These are phyloP conservation scores for Craspedostauros australis DNA, from an alignment of 108 stramenopile species.

Conservation along the genomic window DNA sequence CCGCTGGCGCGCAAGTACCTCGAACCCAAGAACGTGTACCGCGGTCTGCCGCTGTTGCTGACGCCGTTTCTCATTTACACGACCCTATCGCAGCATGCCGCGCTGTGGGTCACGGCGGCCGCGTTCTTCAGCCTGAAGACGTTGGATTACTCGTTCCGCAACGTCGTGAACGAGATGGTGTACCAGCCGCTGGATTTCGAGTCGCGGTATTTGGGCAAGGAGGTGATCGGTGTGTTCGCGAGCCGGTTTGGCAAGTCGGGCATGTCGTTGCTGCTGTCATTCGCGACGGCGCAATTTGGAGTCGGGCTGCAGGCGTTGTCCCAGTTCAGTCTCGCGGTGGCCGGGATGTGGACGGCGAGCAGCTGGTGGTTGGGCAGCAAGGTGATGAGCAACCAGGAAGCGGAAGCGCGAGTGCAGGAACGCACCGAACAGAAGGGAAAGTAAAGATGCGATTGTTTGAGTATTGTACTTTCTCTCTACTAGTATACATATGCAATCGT, in stretches of 20 bases:
- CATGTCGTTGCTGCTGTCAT: conserved; percentile 45
- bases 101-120: conserved; percentile 45
- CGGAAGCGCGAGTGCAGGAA: conserved; percentile 35
- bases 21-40: conserved; percentile 62
- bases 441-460: too few species aligned
- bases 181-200: conserved; percentile 82
- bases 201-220: conserved; percentile 68
- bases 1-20: conserved; percentile 39
- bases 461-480: too few species aligned
- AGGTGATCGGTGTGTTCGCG: conserved; percentile 83
- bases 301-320: conserved; percentile 7
- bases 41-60: conserved; percentile 48
- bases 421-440: conserved; percentile 19
- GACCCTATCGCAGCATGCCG: conserved; percentile 1
- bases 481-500: too few species aligned
- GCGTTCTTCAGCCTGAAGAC: conserved; percentile 55
- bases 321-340: conserved; percentile 20
- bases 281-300: conserved; percentile 3
- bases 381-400: conserved; percentile 32
- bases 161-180: conserved; percentile 65
- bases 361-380: conserved; percentile 16
- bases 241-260: conserved; percentile 85
- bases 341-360: conserved; percentile 11
- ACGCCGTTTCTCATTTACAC: conserved; percentile 15
- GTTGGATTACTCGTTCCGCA: conserved; percentile 69